phyloP scores from a whole-genome alignment of 768 basidiomycete genomes.

The Boletus vermiculosoides region DNA sequence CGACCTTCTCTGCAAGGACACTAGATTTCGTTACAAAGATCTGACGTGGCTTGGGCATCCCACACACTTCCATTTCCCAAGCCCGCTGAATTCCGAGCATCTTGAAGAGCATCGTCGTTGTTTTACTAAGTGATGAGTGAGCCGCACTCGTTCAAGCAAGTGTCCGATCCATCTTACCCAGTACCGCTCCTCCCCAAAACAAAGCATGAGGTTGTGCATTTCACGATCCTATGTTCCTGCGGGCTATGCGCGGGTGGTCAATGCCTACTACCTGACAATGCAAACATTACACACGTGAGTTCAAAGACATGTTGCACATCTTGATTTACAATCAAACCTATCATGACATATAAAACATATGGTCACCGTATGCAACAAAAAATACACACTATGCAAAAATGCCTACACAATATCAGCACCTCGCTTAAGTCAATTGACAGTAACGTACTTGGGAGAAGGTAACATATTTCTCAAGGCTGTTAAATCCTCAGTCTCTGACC shows the following conservation, averaged over 20 bases:
- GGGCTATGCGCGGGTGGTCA: constrained; percentile 27
- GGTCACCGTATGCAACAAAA: neutral
- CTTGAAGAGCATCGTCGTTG: constrained; percentile 75
- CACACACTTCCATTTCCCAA: constrained; percentile 37
- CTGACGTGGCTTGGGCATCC: constrained; percentile 54
- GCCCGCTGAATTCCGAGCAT: constrained; percentile 65
- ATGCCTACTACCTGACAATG: constrained; percentile 13
- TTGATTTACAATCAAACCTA: constrained; percentile 26
- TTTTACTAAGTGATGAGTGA: constrained; percentile 48
- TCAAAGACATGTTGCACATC: constrained; percentile 30
- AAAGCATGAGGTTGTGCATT: constrained; percentile 59
- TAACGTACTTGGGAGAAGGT: constrained; percentile 29
- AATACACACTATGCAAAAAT: constrained; percentile 21
- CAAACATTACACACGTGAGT: constrained; percentile 17
- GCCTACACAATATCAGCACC: constrained; percentile 31
- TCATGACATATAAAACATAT: neutral
- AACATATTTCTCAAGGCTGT: constrained; percentile 34
- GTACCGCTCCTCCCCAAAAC: constrained; percentile 73
- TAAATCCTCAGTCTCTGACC: constrained; percentile 44
- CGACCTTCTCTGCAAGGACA: constrained; percentile 68
- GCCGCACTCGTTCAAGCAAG: neutral
- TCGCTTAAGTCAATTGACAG: constrained; percentile 33
- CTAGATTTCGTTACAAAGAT: constrained; percentile 72
- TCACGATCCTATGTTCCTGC: constrained; percentile 55
- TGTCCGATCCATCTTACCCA: constrained; percentile 42